These are phyloP conservation scores for Polyplosphaeria fusca DNA, from an alignment of 495 filamentous ascomycete species.

Conservation along the genomic window DNA sequence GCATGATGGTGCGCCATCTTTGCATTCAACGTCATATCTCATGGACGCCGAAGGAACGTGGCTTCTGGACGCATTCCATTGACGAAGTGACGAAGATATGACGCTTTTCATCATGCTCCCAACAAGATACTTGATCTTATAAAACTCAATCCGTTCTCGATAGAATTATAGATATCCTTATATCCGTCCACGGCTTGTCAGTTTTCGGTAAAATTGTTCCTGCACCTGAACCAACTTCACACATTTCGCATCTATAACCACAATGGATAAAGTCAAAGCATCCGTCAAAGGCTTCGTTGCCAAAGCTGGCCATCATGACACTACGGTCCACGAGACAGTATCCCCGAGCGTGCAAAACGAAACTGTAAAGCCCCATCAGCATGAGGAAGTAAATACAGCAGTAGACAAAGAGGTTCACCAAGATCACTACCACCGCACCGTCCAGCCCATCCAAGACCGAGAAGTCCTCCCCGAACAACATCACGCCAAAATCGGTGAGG, in stretches of 20 bases:
- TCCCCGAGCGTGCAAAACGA: constrained; percentile 59
- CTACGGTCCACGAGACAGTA: constrained; percentile 59
- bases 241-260: constrained; percentile 18
- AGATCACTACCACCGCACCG: constrained; percentile 46
- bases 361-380: constrained; percentile 49
- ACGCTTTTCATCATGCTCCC: too few species aligned
- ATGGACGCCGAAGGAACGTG: too few species aligned
- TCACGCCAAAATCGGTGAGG: constrained; percentile 45
- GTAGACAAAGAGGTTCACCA: constrained; percentile 58
- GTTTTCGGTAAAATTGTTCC: too few species aligned
- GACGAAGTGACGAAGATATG: too few species aligned
- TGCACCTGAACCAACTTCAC: too few species aligned
- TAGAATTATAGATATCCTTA: too few species aligned
- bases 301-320: constrained; percentile 58
- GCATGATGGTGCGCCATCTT: too few species aligned
- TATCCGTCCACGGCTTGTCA: background rate
- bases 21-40: too few species aligned
- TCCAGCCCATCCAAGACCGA: constrained; percentile 41
- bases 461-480: constrained; percentile 42
- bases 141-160: too few species aligned
- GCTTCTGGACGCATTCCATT: too few species aligned
- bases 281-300: constrained; percentile 52
- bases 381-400: constrained; percentile 55
- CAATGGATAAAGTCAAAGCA: constrained; percentile 58
- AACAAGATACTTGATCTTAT: too few species aligned